Conservation (phyloP, 78 protist genomes). For the Blattamonas nauphoetae region DNA sequence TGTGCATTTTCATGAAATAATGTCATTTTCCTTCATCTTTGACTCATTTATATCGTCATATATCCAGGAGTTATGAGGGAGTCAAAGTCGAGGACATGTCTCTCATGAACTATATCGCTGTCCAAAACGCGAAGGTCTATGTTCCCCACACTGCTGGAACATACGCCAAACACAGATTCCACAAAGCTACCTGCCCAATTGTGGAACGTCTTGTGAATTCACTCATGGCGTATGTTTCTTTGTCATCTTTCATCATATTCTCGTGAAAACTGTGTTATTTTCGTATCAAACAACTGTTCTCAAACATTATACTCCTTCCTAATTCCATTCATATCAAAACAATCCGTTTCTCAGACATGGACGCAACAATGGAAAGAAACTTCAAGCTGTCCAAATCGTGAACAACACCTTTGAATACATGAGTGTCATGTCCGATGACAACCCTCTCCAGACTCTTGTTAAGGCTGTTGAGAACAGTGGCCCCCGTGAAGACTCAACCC, state of each 20-base stretch:
- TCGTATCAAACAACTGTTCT: too few species aligned
- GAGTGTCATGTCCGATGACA: slow-evolving; percentile 88
- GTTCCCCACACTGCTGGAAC: slow-evolving; percentile 99
- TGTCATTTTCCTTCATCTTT: background rate
- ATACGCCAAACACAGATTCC: slow-evolving; percentile 86
- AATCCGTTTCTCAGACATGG: too few species aligned
- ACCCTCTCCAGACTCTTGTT: slow-evolving; percentile 83
- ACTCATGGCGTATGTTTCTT: slow-evolving; percentile 10
- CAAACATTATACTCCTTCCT: too few species aligned
- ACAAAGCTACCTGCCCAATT: slow-evolving; percentile 98
- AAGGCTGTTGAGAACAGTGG: slow-evolving; percentile 90
- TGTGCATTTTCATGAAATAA: background rate
- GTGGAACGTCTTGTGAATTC: slow-evolving; percentile 82
- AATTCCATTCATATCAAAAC: too few species aligned
- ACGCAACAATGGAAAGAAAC: slow-evolving; percentile 99
- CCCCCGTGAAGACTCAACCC: slow-evolving; percentile 99
- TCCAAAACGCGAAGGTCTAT: slow-evolving; percentile 62
- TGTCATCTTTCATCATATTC: background rate
- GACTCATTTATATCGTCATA: background rate
- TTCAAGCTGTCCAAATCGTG: slow-evolving; percentile 93
- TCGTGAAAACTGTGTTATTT: background rate
- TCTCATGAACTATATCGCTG: slow-evolving; percentile 82
- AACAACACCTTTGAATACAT: slow-evolving; percentile 96
- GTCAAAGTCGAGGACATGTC: slow-evolving; percentile 55
- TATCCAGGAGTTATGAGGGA: slow-evolving; percentile 46